These are phyloP conservation scores for Staphylotrichum longicolle DNA, from an alignment of 495 filamentous ascomycete species.

Conservation along the genomic window DNA sequence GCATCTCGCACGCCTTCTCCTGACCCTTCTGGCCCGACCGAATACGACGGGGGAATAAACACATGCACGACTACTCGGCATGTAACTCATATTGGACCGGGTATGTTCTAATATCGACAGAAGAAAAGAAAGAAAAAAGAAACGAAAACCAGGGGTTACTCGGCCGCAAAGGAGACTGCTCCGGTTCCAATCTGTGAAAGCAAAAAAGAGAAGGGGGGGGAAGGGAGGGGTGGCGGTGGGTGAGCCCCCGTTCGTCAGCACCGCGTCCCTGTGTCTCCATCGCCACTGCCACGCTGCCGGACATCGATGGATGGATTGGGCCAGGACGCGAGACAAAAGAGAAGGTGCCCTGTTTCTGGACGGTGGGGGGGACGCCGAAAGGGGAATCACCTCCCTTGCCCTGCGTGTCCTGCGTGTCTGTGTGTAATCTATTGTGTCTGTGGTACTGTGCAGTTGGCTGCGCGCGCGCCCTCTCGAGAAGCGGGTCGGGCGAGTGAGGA, in stretches of 20 bases:
- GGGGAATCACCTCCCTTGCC: neutral
- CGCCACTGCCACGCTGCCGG: slow-evolving; percentile 2
- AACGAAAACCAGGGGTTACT: too few species aligned
- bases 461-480: too few species aligned
- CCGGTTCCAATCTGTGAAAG: too few species aligned
- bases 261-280: neutral
- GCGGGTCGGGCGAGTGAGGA: too few species aligned
- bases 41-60: too few species aligned
- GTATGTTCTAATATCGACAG: neutral
- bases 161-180: too few species aligned
- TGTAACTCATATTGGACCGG: neutral
- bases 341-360: slow-evolving; percentile 10
- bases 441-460: too few species aligned
- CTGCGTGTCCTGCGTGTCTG: neutral
- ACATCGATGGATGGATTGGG: slow-evolving; percentile 5
- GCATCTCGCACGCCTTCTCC: neutral
- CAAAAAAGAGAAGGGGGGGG: neutral
- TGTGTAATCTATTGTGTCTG: too few species aligned
- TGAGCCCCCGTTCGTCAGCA: neutral
- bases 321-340: slow-evolving; percentile 8
- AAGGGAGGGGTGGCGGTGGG: neutral
- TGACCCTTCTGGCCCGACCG: neutral
- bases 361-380: slow-evolving; percentile 5
- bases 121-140: neutral
- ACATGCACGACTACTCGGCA: slow-evolving; percentile 1